A percentile compares a stretch with the other conserved stretches of the same genome.
These are phyloP conservation scores for Linaria vulgaris DNA, from an alignment of 257 asterid species.

Conservation along the genomic window DNA sequence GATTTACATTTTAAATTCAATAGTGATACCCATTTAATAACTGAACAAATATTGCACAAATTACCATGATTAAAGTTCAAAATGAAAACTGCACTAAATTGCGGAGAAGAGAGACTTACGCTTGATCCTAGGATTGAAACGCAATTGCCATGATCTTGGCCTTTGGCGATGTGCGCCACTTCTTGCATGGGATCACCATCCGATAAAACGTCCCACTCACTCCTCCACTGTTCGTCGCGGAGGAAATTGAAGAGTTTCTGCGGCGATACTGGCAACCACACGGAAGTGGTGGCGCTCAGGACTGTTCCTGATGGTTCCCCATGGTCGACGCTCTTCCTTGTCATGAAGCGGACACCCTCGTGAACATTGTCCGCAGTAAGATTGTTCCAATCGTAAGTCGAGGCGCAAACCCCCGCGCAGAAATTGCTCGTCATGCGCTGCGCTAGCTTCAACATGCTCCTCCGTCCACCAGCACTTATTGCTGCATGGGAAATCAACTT, in stretches of 20 bases:
- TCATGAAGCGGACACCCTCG: slow-evolving; percentile 87
- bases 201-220: slow-evolving; percentile 93
- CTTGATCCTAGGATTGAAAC: slow-evolving; percentile 87
- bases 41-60: not conserved
- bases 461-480: slow-evolving; percentile 68
- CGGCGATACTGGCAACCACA: slow-evolving; percentile 80
- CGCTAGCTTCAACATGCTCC: slow-evolving; percentile 92
- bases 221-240: slow-evolving; percentile 70
- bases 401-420: slow-evolving; percentile 86
- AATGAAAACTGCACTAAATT: not conserved
- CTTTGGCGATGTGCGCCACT: slow-evolving; percentile 88
- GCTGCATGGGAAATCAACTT: slow-evolving; percentile 34
- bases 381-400: slow-evolving; percentile 87
- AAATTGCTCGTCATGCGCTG: slow-evolving; percentile 95
- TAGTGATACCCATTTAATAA: not conserved
- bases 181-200: slow-evolving; percentile 97
- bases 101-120: slow-evolving; percentile 33
- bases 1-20: too few species aligned
- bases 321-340: slow-evolving; percentile 75
- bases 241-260: slow-evolving; percentile 78
- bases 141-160: slow-evolving; percentile 83
- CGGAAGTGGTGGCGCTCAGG: slow-evolving; percentile 83
- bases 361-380: slow-evolving; percentile 65
- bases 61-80: too few species aligned
- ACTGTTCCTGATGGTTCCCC: slow-evolving; percentile 95